Conservation (phyloP, 805 yeast genomes). For the Candida insectalens region DNA sequence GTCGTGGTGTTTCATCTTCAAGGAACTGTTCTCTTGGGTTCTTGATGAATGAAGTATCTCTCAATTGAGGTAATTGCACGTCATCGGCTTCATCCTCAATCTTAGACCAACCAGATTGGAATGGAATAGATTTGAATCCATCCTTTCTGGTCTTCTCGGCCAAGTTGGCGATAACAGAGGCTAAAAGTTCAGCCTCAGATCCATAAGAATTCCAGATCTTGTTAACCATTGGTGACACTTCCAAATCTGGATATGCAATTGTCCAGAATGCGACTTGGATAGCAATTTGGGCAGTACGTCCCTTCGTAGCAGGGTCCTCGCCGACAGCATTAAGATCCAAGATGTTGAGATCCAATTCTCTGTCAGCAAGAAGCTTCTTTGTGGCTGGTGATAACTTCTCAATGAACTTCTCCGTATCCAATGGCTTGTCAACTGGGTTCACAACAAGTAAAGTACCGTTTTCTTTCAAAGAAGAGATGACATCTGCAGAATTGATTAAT, state of each 20-base stretch:
- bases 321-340: slow-evolving; percentile 57
- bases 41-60: slow-evolving; percentile 54
- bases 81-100: slow-evolving; percentile 11
- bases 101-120: slow-evolving; percentile 21
- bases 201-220: slow-evolving; percentile 76
- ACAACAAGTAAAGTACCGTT: slow-evolving; percentile 48
- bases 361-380: slow-evolving; percentile 43
- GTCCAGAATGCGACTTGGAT: slow-evolving; percentile 78
- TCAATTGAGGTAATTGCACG: slow-evolving; percentile 20
- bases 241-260: slow-evolving; percentile 49
- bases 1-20: slow-evolving; percentile 26
- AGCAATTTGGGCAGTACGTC: slow-evolving; percentile 66
- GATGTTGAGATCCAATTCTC: slow-evolving; percentile 41
- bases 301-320: slow-evolving; percentile 61
- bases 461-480: slow-evolving; percentile 46
- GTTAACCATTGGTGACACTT: slow-evolving; percentile 56
- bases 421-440: slow-evolving; percentile 23
- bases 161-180: slow-evolving; percentile 57
- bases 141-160: slow-evolving; percentile 46
- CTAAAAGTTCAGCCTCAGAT: slow-evolving; percentile 69
- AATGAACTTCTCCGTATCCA: slow-evolving; percentile 34
- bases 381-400: slow-evolving; percentile 47
- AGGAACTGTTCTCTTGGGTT: slow-evolving; percentile 46
- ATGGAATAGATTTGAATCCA: slow-evolving; percentile 31
- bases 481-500: slow-evolving; percentile 49